phyloP scores from a whole-genome alignment of 148 eudicot genomes.

The Vaccinium corymbosum region DNA sequence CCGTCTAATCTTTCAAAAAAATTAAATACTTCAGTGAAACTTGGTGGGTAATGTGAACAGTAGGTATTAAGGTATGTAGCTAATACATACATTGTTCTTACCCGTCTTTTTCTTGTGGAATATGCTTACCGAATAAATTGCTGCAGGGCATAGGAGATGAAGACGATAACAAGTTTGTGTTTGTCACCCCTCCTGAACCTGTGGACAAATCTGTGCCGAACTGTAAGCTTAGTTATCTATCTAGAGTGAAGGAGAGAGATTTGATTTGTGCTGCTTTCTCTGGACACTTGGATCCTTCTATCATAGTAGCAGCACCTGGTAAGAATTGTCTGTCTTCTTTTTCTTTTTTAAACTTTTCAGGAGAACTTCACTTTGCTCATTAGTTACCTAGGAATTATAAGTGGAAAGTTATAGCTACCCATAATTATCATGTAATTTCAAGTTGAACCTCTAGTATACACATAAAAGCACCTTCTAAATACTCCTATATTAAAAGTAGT shows the following conservation, averaged over 20 bases:
- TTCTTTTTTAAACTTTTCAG: neutral
- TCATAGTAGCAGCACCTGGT: slow-evolving; percentile 67
- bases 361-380: slow-evolving; percentile 4
- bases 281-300: slow-evolving; percentile 72
- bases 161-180: slow-evolving; percentile 41
- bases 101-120: neutral
- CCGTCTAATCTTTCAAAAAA: neutral
- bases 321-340: slow-evolving; percentile 24
- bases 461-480: neutral
- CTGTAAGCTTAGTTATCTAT: slow-evolving; percentile 36
- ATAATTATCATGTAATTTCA: neutral
- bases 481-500: neutral
- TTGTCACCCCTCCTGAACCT: slow-evolving; percentile 59
- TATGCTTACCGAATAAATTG: neutral
- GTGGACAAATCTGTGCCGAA: slow-evolving; percentile 22
- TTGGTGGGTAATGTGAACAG: neutral
- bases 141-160: slow-evolving; percentile 50
- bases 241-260: slow-evolving; percentile 60
- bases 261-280: slow-evolving; percentile 66
- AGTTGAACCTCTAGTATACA: neutral
- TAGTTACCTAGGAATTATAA: neutral
- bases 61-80: neutral
- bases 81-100: neutral
- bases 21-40: neutral
- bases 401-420: neutral